phyloP scores from a whole-genome alignment of 345 rosid species.

The Populus nigra region DNA sequence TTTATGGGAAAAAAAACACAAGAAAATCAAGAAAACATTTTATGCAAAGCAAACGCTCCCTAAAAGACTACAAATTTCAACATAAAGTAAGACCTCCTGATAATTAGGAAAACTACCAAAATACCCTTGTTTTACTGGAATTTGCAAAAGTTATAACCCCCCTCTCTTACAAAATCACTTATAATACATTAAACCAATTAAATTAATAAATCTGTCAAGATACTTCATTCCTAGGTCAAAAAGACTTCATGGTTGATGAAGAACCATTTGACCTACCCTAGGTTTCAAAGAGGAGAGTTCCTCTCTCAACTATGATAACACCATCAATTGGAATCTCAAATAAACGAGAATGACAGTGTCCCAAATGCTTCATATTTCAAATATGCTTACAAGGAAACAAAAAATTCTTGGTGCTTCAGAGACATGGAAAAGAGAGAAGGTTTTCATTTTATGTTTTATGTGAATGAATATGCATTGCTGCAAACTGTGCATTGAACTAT shows the following conservation, averaged over 20 bases:
- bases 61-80: background rate
- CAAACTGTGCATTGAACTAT: background rate
- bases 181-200: no score
- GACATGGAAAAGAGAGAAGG: background rate
- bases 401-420: background rate
- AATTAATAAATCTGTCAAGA: background rate
- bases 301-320: background rate
- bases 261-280: background rate
- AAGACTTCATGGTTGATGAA: background rate
- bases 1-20: no score
- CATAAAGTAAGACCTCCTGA: background rate
- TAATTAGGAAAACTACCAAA: background rate
- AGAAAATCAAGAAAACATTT: no score
- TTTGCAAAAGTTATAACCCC: background rate
- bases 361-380: background rate
- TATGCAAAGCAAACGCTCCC: no score
- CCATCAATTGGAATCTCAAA: background rate
- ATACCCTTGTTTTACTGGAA: background rate
- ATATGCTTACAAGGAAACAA: background rate
- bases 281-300: background rate
- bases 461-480: background rate
- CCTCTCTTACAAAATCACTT: background rate
- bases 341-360: background rate
- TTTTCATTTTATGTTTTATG: conserved; percentile 1
- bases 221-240: background rate